phyloP scores from a whole-genome alignment of 2,329 filamentous ascomycete genomes.

The Byssothecium circinans region DNA sequence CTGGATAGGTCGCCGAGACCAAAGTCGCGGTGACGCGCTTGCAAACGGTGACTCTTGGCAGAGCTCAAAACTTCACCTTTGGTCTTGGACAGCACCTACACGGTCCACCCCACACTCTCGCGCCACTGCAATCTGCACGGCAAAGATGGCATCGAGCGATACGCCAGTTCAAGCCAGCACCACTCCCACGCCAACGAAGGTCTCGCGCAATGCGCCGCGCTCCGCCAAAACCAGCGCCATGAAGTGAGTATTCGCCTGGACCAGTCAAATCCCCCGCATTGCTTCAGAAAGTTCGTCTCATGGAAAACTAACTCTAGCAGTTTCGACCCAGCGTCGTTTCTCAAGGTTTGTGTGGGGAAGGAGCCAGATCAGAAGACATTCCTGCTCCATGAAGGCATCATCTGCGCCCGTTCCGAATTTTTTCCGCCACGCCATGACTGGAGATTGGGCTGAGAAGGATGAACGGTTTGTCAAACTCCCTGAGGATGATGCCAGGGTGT shows the following conservation, averaged over 20 bases:
- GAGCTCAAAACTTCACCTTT: too few relatives aligned
- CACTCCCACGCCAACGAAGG: too few relatives aligned
- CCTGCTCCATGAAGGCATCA: conserved; percentile 1
- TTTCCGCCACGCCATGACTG: conserved; percentile 5
- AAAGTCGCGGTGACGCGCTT: too few relatives aligned
- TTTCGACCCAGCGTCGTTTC: neutral
- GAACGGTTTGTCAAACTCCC: conserved; percentile 5
- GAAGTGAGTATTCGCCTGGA: neutral
- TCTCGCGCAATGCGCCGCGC: too few relatives aligned
- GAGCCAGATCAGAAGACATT: neutral
- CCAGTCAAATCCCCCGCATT: too few relatives aligned
- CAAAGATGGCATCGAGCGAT: too few relatives aligned
- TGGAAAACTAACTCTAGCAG: neutral
- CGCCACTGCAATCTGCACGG: too few relatives aligned
- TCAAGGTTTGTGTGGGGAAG: conserved; percentile 2
- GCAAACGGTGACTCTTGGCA: too few relatives aligned
- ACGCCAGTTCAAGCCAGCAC: too few relatives aligned
- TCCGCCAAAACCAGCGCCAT: neutral
- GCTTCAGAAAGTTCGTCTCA: neutral
- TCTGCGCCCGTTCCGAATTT: conserved; percentile 9
- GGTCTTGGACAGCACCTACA: too few relatives aligned
- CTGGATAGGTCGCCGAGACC: too few relatives aligned
- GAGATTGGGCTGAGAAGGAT: conserved; percentile 7
- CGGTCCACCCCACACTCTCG: too few relatives aligned
- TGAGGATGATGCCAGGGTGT: conserved; percentile 7